Percentiles rank a stretch among this genome's conserved stretches.
Conservation (phyloP, 345 rosid genomes). For the Lumnitzera littorea region DNA sequence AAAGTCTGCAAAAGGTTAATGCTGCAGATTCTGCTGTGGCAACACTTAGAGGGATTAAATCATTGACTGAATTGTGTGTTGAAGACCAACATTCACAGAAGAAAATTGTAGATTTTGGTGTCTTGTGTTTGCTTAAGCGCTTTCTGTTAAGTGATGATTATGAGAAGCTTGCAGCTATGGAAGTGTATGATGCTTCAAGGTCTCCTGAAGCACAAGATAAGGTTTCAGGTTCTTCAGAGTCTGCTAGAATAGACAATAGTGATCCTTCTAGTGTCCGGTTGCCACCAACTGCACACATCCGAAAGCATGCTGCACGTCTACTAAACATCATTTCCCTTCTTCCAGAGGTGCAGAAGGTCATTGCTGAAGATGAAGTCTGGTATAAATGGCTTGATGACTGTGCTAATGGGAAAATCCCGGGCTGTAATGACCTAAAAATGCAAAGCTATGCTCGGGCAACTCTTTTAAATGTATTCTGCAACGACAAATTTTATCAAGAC, state of each 20-base stretch:
- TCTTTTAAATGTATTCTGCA: constrained; percentile 61
- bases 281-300: constrained; percentile 82
- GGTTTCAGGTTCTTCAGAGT: constrained; percentile 34
- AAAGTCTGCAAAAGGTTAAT: constrained; percentile 45
- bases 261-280: constrained; percentile 61
- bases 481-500: constrained; percentile 30
- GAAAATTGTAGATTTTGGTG: constrained; percentile 56
- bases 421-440: constrained; percentile 73
- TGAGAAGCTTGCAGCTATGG: constrained; percentile 82
- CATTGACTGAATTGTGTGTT: constrained; percentile 68
- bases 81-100: constrained; percentile 64
- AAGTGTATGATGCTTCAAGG: constrained; percentile 92
- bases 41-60: constrained; percentile 82
- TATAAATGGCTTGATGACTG: constrained; percentile 94
- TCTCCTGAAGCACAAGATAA: constrained; percentile 49
- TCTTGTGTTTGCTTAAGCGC: constrained; percentile 80
- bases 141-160: constrained; percentile 77
- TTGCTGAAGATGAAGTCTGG: constrained; percentile 62
- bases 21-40: constrained; percentile 88
- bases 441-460: constrained; percentile 92
- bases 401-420: constrained; percentile 63
- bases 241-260: constrained; percentile 30
- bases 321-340: constrained; percentile 74
- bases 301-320: constrained; percentile 92
- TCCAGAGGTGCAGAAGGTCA: constrained; percentile 64